These are phyloP conservation scores for Leucocoprinus sp. DNA, from an alignment of 768 basidiomycete genomes.

Conservation along the genomic window DNA sequence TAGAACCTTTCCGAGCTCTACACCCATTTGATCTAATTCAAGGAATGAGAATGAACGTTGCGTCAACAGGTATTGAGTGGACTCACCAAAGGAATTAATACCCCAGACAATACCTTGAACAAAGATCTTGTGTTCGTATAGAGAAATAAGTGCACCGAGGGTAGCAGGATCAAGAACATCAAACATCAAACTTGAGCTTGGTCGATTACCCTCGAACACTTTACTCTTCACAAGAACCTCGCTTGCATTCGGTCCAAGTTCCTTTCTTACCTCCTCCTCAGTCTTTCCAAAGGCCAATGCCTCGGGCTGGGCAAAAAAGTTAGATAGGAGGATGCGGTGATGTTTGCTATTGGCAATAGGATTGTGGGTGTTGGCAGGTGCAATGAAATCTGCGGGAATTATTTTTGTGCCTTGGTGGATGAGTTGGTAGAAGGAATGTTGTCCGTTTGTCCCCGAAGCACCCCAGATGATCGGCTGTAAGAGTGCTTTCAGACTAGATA, in stretches of 20 bases:
- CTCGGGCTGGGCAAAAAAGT: slow-evolving; percentile 98
- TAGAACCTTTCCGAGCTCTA: slow-evolving; percentile 94
- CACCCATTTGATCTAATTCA: slow-evolving; percentile 91
- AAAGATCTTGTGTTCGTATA: slow-evolving; percentile 99
- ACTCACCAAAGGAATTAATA: slow-evolving; percentile 92
- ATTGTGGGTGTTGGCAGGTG: slow-evolving; percentile 85
- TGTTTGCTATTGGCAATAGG: slow-evolving; percentile 82
- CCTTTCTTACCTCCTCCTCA: slow-evolving; percentile 74
- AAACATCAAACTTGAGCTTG: slow-evolving; percentile 96
- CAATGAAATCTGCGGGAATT: slow-evolving; percentile 88
- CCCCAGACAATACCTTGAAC: slow-evolving; percentile 97
- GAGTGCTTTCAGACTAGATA: background rate
- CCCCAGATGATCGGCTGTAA: slow-evolving; percentile 96
- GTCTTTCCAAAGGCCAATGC: slow-evolving; percentile 97
- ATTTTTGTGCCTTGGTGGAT: slow-evolving; percentile 91
- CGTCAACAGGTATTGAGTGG: background rate
- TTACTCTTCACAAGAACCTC: slow-evolving; percentile 92
- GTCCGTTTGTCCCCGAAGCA: slow-evolving; percentile 95
- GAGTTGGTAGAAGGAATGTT: slow-evolving; percentile 99
- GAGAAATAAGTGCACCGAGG: slow-evolving; percentile 82
- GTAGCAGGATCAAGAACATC: slow-evolving; percentile 84
- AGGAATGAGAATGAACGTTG: background rate
- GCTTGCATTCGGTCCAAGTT: slow-evolving; percentile 60
- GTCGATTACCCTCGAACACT: slow-evolving; percentile 96
- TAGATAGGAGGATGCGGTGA: slow-evolving; percentile 94